phyloP scores from a whole-genome alignment of 192 early-diverging fungal species.

The Linnemannia hyalina region DNA sequence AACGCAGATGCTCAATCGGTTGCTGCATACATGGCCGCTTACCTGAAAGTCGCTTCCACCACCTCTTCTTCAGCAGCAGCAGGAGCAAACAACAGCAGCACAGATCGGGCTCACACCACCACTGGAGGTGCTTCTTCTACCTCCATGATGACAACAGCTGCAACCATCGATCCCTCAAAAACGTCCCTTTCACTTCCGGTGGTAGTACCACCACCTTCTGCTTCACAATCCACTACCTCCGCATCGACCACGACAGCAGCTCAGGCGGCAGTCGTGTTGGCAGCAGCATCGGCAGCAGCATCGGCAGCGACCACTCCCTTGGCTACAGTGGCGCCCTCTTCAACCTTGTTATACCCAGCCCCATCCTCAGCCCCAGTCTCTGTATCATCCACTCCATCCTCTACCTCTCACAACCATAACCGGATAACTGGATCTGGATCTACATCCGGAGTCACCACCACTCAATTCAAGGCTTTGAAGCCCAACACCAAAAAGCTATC shows the following conservation, averaged over 20 bases:
- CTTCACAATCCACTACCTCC: background rate
- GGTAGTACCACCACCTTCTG: background rate
- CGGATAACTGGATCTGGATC: background rate
- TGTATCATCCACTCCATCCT: background rate
- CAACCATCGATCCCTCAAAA: conserved; percentile 24
- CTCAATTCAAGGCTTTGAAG: background rate
- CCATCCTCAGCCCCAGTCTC: background rate
- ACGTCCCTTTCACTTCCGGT: conserved; percentile 10
- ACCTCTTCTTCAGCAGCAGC: background rate
- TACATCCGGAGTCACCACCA: background rate
- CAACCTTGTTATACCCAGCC: conserved; percentile 26
- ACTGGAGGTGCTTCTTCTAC: background rate
- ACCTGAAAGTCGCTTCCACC: conserved; percentile 17
- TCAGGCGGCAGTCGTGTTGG: background rate
- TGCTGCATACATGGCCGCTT: conserved; percentile 51
- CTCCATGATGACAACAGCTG: background rate
- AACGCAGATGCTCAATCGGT: conserved; percentile 50
- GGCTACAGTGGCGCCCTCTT: conserved; percentile 33
- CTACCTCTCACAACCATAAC: background rate
- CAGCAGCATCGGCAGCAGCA: background rate
- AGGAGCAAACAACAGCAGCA: background rate
- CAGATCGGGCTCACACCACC: conserved; percentile 19
- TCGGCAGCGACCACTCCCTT: conserved; percentile 2
- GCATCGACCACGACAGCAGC: background rate
- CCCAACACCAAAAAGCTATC: background rate